A percentile compares a stretch with the other conserved stretches of the same genome.
Evolutionary conservation across 78 protist species (phyloP).

Genomic region (Diacronema lutheri): DNA sequence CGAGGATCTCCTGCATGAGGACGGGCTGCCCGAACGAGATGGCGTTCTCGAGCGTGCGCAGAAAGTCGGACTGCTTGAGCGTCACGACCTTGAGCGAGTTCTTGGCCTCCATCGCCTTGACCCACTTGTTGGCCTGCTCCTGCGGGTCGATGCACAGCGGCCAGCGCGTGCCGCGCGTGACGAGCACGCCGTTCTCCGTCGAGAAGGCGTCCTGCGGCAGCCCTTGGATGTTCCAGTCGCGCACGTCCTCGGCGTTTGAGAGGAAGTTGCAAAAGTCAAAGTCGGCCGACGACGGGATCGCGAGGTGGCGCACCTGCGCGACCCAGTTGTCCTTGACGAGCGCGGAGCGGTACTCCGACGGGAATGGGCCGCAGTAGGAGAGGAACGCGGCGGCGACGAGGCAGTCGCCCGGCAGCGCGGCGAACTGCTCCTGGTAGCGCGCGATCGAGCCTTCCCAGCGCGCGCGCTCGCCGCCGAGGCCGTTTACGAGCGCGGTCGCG

Average conservation of each 20-base stretch:
- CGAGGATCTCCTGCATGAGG: slow-evolving; percentile 70
- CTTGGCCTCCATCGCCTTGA: slow-evolving; percentile 58
- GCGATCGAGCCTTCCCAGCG: slow-evolving; percentile 70
- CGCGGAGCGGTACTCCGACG: slow-evolving; percentile 57
- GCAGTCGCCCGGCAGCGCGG: slow-evolving; percentile 74
- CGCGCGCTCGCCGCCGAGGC: slow-evolving; percentile 74
- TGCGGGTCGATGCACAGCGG: slow-evolving; percentile 92
- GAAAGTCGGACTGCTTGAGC: slow-evolving; percentile 8
- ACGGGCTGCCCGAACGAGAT: slow-evolving; percentile 78
- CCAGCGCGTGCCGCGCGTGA: slow-evolving; percentile 76
- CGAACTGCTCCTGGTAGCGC: slow-evolving; percentile 18
- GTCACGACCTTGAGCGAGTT: slow-evolving; percentile 35
- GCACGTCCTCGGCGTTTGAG: slow-evolving; percentile 66
- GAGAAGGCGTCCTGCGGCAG: slow-evolving; percentile 81
- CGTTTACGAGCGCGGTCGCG: slow-evolving; percentile 75
- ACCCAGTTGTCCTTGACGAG: slow-evolving; percentile 51
- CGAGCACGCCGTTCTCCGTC: slow-evolving; percentile 80
- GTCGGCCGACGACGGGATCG: slow-evolving; percentile 7
- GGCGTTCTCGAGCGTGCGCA: slow-evolving; percentile 67
- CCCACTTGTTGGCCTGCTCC: slow-evolving; percentile 85
- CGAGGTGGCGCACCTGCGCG: background rate
- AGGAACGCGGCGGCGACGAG: slow-evolving; percentile 80
- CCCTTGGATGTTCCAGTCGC: slow-evolving; percentile 73
- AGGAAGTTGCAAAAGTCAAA: slow-evolving; percentile 60
- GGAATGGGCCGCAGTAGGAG: slow-evolving; percentile 85